Conservation (phyloP, 768 basidiomycete species). For the Phylloporus rhodoxanthus region DNA sequence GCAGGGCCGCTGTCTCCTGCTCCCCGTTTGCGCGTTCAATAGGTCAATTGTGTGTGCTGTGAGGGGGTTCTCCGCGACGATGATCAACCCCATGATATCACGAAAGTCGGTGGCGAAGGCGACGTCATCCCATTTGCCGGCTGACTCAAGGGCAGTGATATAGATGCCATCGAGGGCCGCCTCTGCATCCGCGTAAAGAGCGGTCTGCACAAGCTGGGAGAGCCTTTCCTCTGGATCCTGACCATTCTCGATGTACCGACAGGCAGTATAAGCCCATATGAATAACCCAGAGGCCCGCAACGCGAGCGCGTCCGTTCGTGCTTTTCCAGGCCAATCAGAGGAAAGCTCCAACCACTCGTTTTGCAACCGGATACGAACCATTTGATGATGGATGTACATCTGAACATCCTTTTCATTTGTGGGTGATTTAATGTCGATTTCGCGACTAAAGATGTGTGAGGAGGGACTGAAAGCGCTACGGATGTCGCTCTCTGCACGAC, state of each 20-base stretch:
- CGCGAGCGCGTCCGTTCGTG: conserved; percentile 11
- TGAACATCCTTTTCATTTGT: conserved; percentile 23
- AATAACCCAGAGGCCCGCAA: conserved; percentile 31
- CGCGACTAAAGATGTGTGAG: conserved; percentile 11
- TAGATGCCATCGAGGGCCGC: conserved; percentile 28
- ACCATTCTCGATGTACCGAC: conserved; percentile 27
- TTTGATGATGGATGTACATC: conserved; percentile 22
- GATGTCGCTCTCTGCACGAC: conserved; percentile 30
- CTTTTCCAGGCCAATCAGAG: conserved; percentile 27
- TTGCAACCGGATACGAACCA: conserved; percentile 23
- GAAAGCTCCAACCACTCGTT: conserved; percentile 25
- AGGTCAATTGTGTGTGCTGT: conserved; percentile 22
- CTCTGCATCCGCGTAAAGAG: conserved; percentile 23
- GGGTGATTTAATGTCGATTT: conserved; percentile 26
- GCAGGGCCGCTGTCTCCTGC: conserved; percentile 20
- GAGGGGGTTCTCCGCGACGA: conserved; percentile 28
- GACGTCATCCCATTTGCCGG: conserved; percentile 27
- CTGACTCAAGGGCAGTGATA: conserved; percentile 27
- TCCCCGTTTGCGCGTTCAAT: conserved; percentile 15
- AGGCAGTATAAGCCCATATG: conserved; percentile 31
- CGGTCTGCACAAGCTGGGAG: conserved; percentile 16
- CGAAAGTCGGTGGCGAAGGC: conserved; percentile 28
- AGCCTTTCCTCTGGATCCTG: conserved; percentile 30
- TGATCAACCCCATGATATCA: conserved; percentile 28
- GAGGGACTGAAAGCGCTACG: conserved; percentile 7